Evolutionary conservation across 331 rosid genomes (phyloP), one percentile per base, ranked within the genome.

Genomic region (Quercus tomentella): DNA sequence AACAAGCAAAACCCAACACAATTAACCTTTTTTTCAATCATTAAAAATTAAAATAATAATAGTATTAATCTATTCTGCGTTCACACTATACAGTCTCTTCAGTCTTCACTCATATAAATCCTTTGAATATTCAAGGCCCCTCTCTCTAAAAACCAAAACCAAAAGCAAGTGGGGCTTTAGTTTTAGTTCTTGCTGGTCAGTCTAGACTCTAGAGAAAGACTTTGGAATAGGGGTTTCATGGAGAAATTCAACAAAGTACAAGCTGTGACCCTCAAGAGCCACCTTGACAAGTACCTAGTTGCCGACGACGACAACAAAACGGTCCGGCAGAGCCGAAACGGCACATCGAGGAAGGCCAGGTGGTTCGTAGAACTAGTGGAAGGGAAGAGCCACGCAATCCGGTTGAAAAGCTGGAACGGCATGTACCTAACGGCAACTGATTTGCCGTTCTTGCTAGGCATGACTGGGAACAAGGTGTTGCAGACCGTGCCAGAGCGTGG

Each of bases 321-420:
- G 23, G 84, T 93, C n/a, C 91, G 89, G 14, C 99, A 95, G 86
- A 91, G 91, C 85, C 81, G 93, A 2, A 90, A 60, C 63, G 87
- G 86, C 21, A 14, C 79, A 11, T 69, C 86, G n/a, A 15, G 69
- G 5, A 89, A 78, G 20, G 89, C 97, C 8, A 65, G 61, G 30
- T 95, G 99, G 99, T 60, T 77, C 1, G 93, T 94, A 0, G 97
- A 94, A 54, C 0, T 31, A 0, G 84, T 82, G 2, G 91, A 88
- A 20, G 77, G 85, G 26, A 80, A 92, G 51, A 22, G 45, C 79
- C 56, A 82, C 15, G 77, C 8, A 18, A 69, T 95, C 8, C 86
- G 92, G 12, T 76, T 95, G 8, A 91, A 67, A 72, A 93, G 89
- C 88, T 89, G 87, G 43, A 69, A 88, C 70, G 99, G 98, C 3